These are phyloP conservation scores for Reutealis trisperma DNA, from an alignment of 345 rosid species.

Conservation along the genomic window DNA sequence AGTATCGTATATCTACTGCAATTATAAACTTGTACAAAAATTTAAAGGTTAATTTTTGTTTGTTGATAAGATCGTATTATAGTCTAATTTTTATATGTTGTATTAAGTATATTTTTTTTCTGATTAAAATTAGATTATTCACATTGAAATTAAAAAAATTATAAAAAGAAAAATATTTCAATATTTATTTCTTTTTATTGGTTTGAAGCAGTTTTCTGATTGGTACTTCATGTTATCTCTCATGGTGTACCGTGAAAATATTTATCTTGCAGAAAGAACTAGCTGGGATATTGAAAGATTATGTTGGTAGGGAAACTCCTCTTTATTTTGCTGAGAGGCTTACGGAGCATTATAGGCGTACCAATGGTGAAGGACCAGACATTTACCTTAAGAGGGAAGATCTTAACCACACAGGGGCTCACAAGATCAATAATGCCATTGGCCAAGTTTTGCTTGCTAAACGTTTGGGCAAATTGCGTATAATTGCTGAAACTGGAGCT, in stretches of 20 bases:
- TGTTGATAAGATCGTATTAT: no score
- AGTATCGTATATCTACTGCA: no score
- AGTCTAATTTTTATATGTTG: no score
- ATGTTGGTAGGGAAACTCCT: constrained; percentile 91
- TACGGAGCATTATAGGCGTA: constrained; percentile 69
- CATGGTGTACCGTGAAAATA: not conserved
- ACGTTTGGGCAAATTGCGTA: constrained; percentile 76
- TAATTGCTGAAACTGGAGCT: constrained; percentile 95
- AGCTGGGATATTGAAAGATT: constrained; percentile 77
- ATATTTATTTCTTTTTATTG: no score
- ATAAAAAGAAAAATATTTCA: no score
- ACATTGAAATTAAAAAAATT: no score
- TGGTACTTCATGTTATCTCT: not conserved
- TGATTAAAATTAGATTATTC: no score
- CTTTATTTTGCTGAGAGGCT: constrained; percentile 91
- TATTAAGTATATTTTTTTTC: no score
- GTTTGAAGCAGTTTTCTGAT: not conserved
- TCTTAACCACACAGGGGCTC: constrained; percentile 92
- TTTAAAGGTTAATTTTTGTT: no score
- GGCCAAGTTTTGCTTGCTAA: constrained; percentile 91
- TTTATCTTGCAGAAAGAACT: constrained; percentile 59
- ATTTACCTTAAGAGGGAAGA: constrained; percentile 96
- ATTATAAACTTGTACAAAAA: no score
- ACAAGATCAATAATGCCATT: constrained; percentile 87
- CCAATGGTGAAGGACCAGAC: constrained; percentile 79